Percentiles rank a stretch among this genome's conserved stretches.
These are phyloP conservation scores for Fereydounia khargensis DNA, from an alignment of 1,284 basidiomycete species.

Conservation along the genomic window DNA sequence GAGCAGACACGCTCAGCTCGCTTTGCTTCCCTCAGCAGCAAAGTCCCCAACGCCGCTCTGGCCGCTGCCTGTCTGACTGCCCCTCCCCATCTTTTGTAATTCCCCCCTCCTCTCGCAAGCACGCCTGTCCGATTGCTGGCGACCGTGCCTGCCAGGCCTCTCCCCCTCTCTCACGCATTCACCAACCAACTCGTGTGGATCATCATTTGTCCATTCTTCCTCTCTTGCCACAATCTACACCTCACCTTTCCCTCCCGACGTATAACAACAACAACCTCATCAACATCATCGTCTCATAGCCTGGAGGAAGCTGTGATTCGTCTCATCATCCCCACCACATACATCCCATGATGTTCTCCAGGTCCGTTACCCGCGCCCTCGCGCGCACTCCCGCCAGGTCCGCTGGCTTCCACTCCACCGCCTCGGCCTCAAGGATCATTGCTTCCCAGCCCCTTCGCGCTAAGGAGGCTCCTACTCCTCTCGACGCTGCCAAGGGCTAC, in stretches of 20 bases:
- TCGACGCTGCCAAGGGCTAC: slow-evolving; percentile 65
- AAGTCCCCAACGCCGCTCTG: too few relatives aligned
- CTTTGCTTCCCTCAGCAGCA: too few relatives aligned
- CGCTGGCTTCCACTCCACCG: slow-evolving; percentile 46
- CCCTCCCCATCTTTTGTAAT: too few relatives aligned
- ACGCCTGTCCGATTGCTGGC: too few relatives aligned
- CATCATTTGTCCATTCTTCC: neutral
- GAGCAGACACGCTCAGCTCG: too few relatives aligned
- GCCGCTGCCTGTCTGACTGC: too few relatives aligned
- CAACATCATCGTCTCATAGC: too few relatives aligned
- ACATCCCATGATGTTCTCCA: slow-evolving; percentile 28
- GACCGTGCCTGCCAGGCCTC: too few relatives aligned
- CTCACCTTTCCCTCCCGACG: neutral
- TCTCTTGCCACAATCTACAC: slow-evolving; percentile 1
- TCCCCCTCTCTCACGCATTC: neutral
- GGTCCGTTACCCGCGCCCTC: slow-evolving; percentile 36
- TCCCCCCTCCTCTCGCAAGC: too few relatives aligned
- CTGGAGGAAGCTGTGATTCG: too few relatives aligned
- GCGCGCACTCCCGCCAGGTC: slow-evolving; percentile 32
- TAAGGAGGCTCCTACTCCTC: slow-evolving; percentile 67
- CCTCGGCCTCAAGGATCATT: slow-evolving; percentile 63
- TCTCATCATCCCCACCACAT: neutral
- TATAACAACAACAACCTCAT: too few relatives aligned
- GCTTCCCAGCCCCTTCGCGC: slow-evolving; percentile 77
- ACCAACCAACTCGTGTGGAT: neutral